phyloP scores from a whole-genome alignment of 225 moss, liverwort and hornwort species.

The Polytrichum commune region DNA sequence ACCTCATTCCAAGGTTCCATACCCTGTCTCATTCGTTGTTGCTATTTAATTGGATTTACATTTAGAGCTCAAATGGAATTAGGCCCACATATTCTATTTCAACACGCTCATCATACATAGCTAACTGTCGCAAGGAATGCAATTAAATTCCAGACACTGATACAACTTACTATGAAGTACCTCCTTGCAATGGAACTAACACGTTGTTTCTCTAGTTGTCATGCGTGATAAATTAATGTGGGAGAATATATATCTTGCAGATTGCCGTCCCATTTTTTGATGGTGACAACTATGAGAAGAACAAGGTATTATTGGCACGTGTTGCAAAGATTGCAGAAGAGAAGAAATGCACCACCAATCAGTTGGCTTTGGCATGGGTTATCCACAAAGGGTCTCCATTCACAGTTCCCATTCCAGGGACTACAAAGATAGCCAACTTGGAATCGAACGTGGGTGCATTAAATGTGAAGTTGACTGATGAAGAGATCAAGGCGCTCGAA shows the following conservation, averaged over 20 bases:
- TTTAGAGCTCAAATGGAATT: no score
- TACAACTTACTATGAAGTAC: no score
- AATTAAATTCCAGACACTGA: no score
- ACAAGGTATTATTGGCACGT: slow-evolving; percentile 35
- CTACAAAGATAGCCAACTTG: slow-evolving; percentile 65
- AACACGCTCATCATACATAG: no score
- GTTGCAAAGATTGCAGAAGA: slow-evolving; percentile 53
- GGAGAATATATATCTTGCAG: slow-evolving; percentile 9
- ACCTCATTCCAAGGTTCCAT: no score
- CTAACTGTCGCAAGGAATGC: no score
- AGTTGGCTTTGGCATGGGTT: slow-evolving; percentile 77
- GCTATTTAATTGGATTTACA: no score
- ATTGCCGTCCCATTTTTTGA: slow-evolving; percentile 26
- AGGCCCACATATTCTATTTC: no score
- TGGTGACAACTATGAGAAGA: slow-evolving; percentile 57
- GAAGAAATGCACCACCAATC: slow-evolving; percentile 51
- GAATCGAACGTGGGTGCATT: slow-evolving; percentile 66
- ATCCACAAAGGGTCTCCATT: slow-evolving; percentile 49
- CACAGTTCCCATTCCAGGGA: slow-evolving; percentile 74
- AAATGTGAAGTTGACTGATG: slow-evolving; percentile 30
- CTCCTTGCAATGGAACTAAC: no score
- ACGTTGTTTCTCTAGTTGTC: no score
- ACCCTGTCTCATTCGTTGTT: no score
- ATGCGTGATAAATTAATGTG: no score
- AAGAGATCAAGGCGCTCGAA: slow-evolving; percentile 63